Conservation (phyloP, 768 basidiomycete genomes). For the Suillus variegatus region DNA sequence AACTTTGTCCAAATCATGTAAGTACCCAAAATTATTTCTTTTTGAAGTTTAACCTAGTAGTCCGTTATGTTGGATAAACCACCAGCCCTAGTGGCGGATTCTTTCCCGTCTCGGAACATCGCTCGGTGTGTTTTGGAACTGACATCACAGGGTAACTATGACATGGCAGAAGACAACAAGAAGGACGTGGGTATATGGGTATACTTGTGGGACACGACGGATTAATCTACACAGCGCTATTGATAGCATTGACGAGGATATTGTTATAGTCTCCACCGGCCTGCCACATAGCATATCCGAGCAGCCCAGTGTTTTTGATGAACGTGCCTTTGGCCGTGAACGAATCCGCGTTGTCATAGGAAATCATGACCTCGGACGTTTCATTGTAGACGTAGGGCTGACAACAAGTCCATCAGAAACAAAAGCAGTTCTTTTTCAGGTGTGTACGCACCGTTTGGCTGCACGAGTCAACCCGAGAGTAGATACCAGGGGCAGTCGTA, state of each 20-base stretch:
- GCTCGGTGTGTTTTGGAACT: slow-evolving; percentile 11
- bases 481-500: slow-evolving; percentile 53
- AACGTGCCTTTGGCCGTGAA: slow-evolving; percentile 60
- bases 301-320: slow-evolving; percentile 49
- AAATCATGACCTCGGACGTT: slow-evolving; percentile 53
- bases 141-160: neutral
- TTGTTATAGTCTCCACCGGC: slow-evolving; percentile 61
- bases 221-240: slow-evolving; percentile 11
- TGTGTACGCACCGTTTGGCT: slow-evolving; percentile 64
- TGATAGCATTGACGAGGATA: slow-evolving; percentile 58
- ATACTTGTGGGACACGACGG: neutral
- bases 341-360: slow-evolving; percentile 65
- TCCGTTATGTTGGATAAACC: neutral
- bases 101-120: neutral
- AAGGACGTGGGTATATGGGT: neutral
- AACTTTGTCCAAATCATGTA: neutral
- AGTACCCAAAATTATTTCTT: neutral
- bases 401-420: slow-evolving; percentile 5
- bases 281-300: slow-evolving; percentile 70
- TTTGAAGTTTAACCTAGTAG: neutral
- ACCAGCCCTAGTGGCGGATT: neutral
- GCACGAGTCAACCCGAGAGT: slow-evolving; percentile 61
- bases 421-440: neutral
- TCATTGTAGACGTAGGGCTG: slow-evolving; percentile 73
- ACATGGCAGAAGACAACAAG: neutral